Evolutionary conservation across 2,329 filamentous ascomycete genomes (phyloP).

Genomic region (Verticillium klebahnii): DNA sequence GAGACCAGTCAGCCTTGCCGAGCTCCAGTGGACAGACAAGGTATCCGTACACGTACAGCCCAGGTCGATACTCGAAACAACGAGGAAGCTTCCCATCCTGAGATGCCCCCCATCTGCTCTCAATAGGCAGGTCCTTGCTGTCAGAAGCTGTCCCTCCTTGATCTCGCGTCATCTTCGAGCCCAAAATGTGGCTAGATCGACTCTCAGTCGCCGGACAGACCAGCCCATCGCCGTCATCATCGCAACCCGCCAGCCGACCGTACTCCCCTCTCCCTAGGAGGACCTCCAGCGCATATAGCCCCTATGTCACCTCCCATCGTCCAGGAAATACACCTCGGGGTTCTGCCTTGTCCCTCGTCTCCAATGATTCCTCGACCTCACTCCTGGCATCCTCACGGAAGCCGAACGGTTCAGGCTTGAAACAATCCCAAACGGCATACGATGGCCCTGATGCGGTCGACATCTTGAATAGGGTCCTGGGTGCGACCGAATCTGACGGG

Average conservation of each 20-base stretch:
- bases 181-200: conserved; percentile 83
- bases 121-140: neutral
- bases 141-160: neutral
- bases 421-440: conserved; percentile 47
- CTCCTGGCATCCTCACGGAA: conserved; percentile 61
- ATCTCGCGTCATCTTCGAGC: neutral
- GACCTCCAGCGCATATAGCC: conserved; percentile 63
- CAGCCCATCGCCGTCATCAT: conserved; percentile 45
- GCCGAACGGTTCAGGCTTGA: conserved; percentile 64
- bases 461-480: conserved; percentile 53
- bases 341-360: conserved; percentile 73
- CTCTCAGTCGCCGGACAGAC: conserved; percentile 55
- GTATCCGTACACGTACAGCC: neutral
- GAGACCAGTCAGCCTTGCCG: conserved; percentile 1
- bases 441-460: conserved; percentile 66
- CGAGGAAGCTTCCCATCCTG: neutral
- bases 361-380: conserved; percentile 73
- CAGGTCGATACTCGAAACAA: neutral
- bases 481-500: conserved; percentile 16
- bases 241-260: conserved; percentile 58
- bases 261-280: conserved; percentile 68
- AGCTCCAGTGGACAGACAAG: neutral
- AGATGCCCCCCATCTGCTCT: neutral
- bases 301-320: conserved; percentile 63
- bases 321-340: conserved; percentile 64